Base-by-base conservation (phyloP, 2,329 filamentous ascomycete species). In the Pseudogymnoascus sp. region DNA sequence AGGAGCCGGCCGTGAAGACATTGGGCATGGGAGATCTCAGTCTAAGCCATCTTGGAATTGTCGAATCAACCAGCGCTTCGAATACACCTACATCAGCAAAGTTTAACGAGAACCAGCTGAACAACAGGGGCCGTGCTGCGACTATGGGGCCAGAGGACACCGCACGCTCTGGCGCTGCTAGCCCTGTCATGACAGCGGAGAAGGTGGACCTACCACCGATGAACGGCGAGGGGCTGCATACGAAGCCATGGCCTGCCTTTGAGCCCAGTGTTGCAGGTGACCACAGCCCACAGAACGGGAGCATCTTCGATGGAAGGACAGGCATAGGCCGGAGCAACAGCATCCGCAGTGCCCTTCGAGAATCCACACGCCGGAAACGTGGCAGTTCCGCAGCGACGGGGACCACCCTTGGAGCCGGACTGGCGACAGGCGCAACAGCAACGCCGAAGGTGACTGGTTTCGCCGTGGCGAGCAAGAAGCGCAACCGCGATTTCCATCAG, bases 401-500 rank as follows among this genome's bases (percentile, higher is more conserved):
- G 3, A 78, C 76, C n/a, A 78, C 79, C 16, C 81, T 80, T 39
- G 85, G 81, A 42, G 88, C 88, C 1, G 86, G 93, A 67, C 88
- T 86, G 62, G 87, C 89, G 6, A 85, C 86, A 14, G 85, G 93
- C 68, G 84, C 83, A 62, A 84, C 87, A n/a, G 84, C 83, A 62
- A 84, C 87, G n/a, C 89, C 90, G 51, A 92, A 93, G 67, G 81
- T 96, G 67, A 96, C 93, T 4, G 95, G 95, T 0, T 99, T 99
- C 74, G 93, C 95, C 60, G 92, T 97, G 67, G 95, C 95, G 60
- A 96, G 90, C 74, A 96, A 96, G 75, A 97, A 95, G 78, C 86
- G 96, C 64, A 99, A 99, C 76, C 86, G 91, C 60, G 95, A 97
- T 72, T 99, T 97, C 71, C 95, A 99, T 75, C 84, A 84, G 65